Base-by-base conservation (phyloP, 1,284 basidiomycete genomes). In the Cryptococcus hybrid region DNA sequence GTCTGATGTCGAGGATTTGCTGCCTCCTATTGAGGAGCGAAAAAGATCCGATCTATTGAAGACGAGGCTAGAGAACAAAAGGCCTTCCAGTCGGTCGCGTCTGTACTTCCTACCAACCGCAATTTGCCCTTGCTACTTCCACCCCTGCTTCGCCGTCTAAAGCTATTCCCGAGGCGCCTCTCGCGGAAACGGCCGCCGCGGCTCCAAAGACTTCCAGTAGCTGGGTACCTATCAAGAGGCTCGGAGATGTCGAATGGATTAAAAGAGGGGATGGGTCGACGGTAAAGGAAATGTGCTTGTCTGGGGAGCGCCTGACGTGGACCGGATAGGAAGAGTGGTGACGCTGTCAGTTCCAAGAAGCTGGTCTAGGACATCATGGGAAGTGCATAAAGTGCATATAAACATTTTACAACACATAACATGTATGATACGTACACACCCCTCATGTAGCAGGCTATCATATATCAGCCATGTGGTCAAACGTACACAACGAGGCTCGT, bases 1-100 rank as follows among this genome's bases (percentile, higher is more conserved):
- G 76, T 75, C 74, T 52, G 77, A 78, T 49, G 71, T 78, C 3
- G 73, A 68, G 58, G 77, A 78, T 52, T 70, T 79, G 7, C 63
- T 78, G 3, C 77, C 77, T 7, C 71, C 76, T 0, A 54, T 70
- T 2, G 70, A 70, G 39, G 73, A 77, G 61, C 68, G 76, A 11
- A 54, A 61, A 63, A 62, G 35, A 66, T 78, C 44, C 60, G 64
- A 46, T 72, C 76, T 3, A 74, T 78, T 61, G 77, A 79, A 61
- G 77, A 79, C 52, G 77, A 79, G 63, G 58, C 62, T 37, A 61
- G 68, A 24, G 76, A 76, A 12, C 34, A 24, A 18, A 35, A 47
- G 45, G 50, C 57, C 5, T 35, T 61, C 42, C 62, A 62, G 56
- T 61, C 63, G 3, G 47, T 67, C 46, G 60, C 59, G 2, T 67